Conservation (phyloP, 306 rosid species). For the Fragaria nilgerrensis region DNA sequence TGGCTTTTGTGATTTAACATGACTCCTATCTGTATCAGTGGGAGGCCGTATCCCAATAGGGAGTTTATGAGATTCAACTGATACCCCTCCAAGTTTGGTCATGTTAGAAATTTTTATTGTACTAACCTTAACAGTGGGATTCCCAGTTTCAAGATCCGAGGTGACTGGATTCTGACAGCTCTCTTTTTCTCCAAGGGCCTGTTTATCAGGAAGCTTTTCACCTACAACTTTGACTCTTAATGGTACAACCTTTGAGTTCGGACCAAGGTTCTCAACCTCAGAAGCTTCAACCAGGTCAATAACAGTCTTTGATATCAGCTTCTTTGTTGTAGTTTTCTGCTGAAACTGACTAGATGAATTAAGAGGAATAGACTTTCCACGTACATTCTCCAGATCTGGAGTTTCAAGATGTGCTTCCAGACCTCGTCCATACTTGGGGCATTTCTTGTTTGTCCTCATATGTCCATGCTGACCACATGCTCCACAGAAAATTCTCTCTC, state of each 20-base stretch:
- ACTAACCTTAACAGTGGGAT: constrained; percentile 52
- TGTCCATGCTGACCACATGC: constrained; percentile 95
- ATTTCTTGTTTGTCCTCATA: constrained; percentile 89
- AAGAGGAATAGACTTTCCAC: constrained; percentile 47
- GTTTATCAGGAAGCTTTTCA: constrained; percentile 62
- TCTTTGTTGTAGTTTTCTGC: constrained; percentile 55
- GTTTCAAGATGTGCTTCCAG: constrained; percentile 52
- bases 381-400: constrained; percentile 53
- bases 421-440: constrained; percentile 87
- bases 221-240: constrained; percentile 69
- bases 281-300: constrained; percentile 41
- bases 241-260: constrained; percentile 43
- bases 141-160: constrained; percentile 26
- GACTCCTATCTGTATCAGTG: constrained; percentile 4
- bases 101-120: constrained; percentile 52
- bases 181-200: constrained; percentile 42
- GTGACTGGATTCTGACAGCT: background rate
- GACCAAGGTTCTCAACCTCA: constrained; percentile 35
- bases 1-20: constrained; percentile 25
- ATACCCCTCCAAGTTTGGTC: constrained; percentile 51
- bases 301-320: constrained; percentile 46
- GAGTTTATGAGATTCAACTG: constrained; percentile 39
- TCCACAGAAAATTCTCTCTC: constrained; percentile 81
- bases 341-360: constrained; percentile 55
- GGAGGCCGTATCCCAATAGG: constrained; percentile 29